Base-by-base conservation (phyloP, 2,329 filamentous ascomycete genomes). In the Neodidymelliopsis sp. region DNA sequence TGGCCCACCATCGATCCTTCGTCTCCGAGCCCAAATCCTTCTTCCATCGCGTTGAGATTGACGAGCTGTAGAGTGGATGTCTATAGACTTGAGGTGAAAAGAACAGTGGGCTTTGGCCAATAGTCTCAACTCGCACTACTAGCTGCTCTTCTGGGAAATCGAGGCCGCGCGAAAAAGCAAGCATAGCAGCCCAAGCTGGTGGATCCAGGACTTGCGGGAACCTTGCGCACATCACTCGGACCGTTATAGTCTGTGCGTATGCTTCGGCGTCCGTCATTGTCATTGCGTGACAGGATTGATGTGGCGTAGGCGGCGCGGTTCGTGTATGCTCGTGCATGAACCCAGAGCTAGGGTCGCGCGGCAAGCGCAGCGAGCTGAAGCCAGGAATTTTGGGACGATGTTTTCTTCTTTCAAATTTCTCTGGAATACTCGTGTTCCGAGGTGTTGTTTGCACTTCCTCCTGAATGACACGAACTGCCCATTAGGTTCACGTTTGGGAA, bases 211-310 rank as follows among this genome's bases (percentile, higher is more conserved):
- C 16, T 20, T 19, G 15, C 29, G 6, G 11, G 20, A 37, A 36
- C 40, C 47, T 36, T 50, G 39, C 29, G 40, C 25, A 34, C 31
- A 50, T 50, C 47, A 24, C 30, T 31, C 30, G 30, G 29, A 31
- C 47, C 35, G 47, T 49, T 37, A 20, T 12, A 0, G n/a, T 25
- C 25, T 24, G 27, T 31, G 38, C 24, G 5, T 30, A 24, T 6
- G 16, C 16, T 40, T 38, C 18, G 47, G 47, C 24, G 20, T 29
- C 39, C 18, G 35, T 45, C 28, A 44, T 39, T 39, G 35, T 45
- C 28, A 44, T 39, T 39, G 24, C 35, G 33, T 29, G 13, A 22
- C 15, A 2, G 29, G 23, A 25, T 31, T 18, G n/a, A 9, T 36
- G 47, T 50, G 41, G 47, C 47, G 47, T 40, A 33, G 24, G 18